These are phyloP conservation scores for Anisodus tanguticus DNA, from an alignment of 257 asterid genomes.

Conservation along the genomic window DNA sequence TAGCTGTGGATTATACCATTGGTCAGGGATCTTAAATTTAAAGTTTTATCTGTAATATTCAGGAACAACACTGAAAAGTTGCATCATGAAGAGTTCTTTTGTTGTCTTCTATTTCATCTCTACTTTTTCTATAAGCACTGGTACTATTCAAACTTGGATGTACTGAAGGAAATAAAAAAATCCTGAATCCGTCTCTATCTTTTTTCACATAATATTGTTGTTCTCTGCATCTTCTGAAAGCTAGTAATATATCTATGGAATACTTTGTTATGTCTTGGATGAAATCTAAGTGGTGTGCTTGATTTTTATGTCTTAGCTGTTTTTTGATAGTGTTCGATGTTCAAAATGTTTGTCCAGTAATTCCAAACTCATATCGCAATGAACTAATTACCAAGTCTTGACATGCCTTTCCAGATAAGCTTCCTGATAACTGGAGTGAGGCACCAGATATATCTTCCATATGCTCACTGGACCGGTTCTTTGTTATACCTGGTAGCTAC, in stretches of 20 bases:
- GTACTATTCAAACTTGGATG: background rate
- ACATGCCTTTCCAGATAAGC: constrained; percentile 58
- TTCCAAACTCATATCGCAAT: constrained; percentile 28
- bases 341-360: constrained; percentile 25
- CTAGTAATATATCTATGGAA: background rate
- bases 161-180: background rate
- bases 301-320: background rate
- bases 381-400: constrained; percentile 32
- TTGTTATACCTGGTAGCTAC: constrained; percentile 88
- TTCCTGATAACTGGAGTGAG: constrained; percentile 85
- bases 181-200: background rate
- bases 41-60: background rate
- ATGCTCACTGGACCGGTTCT: constrained; percentile 76
- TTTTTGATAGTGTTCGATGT: constrained; percentile 26
- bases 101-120: constrained; percentile 20
- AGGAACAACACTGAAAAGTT: background rate
- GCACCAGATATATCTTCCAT: constrained; percentile 75
- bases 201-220: background rate
- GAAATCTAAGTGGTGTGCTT: constrained; percentile 7
- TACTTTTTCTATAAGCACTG: constrained; percentile 12
- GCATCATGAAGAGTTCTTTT: background rate
- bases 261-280: background rate
- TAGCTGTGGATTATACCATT: constrained; percentile 11
- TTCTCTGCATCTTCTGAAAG: background rate
- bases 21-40: background rate